Percentiles rank a stretch among this genome's conserved stretches.
phyloP scores from a whole-genome alignment of 208 protist species.

The Leishmania mexicana region DNA sequence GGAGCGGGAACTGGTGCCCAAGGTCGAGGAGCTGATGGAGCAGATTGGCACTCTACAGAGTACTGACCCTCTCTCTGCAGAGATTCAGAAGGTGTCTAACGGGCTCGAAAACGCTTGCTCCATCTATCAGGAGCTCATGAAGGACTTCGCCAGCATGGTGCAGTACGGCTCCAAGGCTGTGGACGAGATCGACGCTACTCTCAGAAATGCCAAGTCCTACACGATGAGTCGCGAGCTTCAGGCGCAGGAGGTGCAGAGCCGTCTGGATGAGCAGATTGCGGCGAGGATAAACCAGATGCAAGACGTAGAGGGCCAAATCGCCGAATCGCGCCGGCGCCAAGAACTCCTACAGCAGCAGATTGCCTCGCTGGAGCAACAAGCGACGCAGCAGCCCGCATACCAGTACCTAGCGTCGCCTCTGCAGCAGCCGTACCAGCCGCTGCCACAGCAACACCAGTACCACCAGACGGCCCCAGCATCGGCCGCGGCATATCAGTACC shows the following conservation, averaged over 20 bases:
- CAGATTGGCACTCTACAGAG: constrained; percentile 66
- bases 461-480: neutral
- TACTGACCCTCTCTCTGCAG: constrained; percentile 59
- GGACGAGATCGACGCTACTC: constrained; percentile 53
- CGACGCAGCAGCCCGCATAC: neutral
- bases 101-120: constrained; percentile 69
- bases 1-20: constrained; percentile 37
- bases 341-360: constrained; percentile 42
- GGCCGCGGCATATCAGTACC: constrained; percentile 1
- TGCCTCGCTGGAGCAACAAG: constrained; percentile 25
- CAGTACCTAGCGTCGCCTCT: constrained; percentile 1
- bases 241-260: constrained; percentile 56
- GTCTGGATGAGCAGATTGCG: constrained; percentile 74
- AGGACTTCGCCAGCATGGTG: constrained; percentile 54
- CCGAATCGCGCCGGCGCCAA: constrained; percentile 46
- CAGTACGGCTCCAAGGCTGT: constrained; percentile 52
- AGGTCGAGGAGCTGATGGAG: constrained; percentile 58
- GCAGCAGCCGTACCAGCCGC: constrained; percentile 3
- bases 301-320: constrained; percentile 38
- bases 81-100: constrained; percentile 82
- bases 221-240: constrained; percentile 54
- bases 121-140: constrained; percentile 52
- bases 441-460: constrained; percentile 11
- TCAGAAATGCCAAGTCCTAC: constrained; percentile 68
- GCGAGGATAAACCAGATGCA: constrained; percentile 75